Conservation (phyloP, 2,329 filamentous ascomycete species). For the Cladosporium velox region DNA sequence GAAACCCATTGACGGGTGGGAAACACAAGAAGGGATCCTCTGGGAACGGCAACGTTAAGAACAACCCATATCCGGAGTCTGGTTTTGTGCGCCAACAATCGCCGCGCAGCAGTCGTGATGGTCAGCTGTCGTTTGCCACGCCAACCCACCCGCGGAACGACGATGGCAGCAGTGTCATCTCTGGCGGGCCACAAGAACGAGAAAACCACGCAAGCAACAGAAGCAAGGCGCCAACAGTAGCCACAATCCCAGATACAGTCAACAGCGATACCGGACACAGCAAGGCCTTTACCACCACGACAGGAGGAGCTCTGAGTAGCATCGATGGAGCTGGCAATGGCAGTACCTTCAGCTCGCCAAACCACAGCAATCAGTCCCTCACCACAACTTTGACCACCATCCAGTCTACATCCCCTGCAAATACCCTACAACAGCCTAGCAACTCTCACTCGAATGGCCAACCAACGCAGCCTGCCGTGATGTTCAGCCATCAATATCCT, state of each 20-base stretch:
- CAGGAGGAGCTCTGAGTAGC: slow-evolving; percentile 64
- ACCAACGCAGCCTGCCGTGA: slow-evolving; percentile 37
- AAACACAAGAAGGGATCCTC: slow-evolving; percentile 31
- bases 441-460: slow-evolving; percentile 16
- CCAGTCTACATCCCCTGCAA: slow-evolving; percentile 68
- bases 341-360: slow-evolving; percentile 35
- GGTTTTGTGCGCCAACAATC: slow-evolving; percentile 56
- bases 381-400: slow-evolving; percentile 85
- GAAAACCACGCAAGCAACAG: slow-evolving; percentile 64
- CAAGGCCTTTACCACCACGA: slow-evolving; percentile 76
- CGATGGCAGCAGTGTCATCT: slow-evolving; percentile 55
- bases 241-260: slow-evolving; percentile 77
- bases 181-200: slow-evolving; percentile 57
- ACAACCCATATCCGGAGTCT: slow-evolving; percentile 85
- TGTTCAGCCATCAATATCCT: slow-evolving; percentile 61
- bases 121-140: slow-evolving; percentile 54
- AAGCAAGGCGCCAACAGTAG: slow-evolving; percentile 76
- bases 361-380: slow-evolving; percentile 73
- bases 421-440: slow-evolving; percentile 40
- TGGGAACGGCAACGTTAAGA: slow-evolving; percentile 22
- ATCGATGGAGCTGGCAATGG: slow-evolving; percentile 37
- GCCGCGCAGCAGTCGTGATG: slow-evolving; percentile 44
- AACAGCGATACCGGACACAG: slow-evolving; percentile 76
- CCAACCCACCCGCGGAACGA: slow-evolving; percentile 53
- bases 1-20: slow-evolving; percentile 25